phyloP scores from a whole-genome alignment of 1,284 basidiomycete genomes.

The Omphalotus olearius region DNA sequence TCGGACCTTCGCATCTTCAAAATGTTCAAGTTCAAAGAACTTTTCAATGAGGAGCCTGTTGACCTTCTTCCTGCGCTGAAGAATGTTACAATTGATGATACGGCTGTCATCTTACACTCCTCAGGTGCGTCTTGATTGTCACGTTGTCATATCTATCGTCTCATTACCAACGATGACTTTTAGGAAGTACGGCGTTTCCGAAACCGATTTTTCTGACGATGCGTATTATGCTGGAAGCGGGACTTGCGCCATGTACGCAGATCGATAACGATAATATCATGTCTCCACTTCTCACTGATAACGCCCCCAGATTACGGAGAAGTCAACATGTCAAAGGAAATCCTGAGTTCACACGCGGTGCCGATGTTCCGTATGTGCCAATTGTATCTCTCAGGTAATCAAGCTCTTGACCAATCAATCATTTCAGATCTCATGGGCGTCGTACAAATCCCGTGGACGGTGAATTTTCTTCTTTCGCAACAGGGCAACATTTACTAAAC shows the following conservation, averaged over 20 bases:
- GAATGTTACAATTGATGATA: too few species aligned
- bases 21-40: too few species aligned
- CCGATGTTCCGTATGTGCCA: conserved; percentile 22
- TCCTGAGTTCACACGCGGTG: conserved; percentile 22
- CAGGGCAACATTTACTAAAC: neutral
- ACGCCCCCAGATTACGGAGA: conserved; percentile 22
- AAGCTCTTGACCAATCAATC: neutral
- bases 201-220: conserved; percentile 26
- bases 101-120: conserved; percentile 14
- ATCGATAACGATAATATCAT: neutral
- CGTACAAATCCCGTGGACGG: conserved; percentile 21
- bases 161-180: neutral
- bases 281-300: neutral
- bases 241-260: conserved; percentile 22
- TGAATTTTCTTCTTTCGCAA: conserved; percentile 11
- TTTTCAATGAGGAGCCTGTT: too few species aligned
- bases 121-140: conserved; percentile 4
- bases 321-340: conserved; percentile 21
- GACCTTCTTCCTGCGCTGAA: too few species aligned
- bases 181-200: conserved; percentile 31
- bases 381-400: neutral
- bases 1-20: too few species aligned
- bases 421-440: conserved; percentile 25
- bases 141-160: neutral
- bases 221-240: conserved; percentile 21